phyloP scores from a whole-genome alignment of 495 filamentous ascomycete genomes.

The Hyaloscypha finlandica region DNA sequence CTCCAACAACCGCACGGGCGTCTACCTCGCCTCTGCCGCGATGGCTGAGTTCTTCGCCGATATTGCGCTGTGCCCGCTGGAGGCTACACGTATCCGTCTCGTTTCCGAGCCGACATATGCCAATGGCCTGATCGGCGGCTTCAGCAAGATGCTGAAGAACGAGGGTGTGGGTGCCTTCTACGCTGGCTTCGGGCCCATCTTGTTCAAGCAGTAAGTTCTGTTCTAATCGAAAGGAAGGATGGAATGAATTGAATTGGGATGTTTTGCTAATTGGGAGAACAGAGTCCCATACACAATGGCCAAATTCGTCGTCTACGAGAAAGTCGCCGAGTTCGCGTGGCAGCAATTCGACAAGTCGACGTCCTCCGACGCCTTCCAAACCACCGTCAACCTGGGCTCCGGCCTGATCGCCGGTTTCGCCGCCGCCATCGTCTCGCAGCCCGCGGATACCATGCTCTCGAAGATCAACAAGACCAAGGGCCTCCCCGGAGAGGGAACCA shows the following conservation, averaged over 20 bases:
- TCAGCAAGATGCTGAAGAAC: slow-evolving; percentile 79
- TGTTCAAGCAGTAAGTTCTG: slow-evolving; percentile 88
- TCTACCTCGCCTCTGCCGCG: slow-evolving; percentile 86
- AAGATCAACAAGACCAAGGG: slow-evolving; percentile 99
- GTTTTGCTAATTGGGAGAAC: background rate
- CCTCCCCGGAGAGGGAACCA: slow-evolving; percentile 91
- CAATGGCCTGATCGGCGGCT: slow-evolving; percentile 76
- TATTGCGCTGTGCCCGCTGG: slow-evolving; percentile 90
- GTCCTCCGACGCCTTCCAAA: slow-evolving; percentile 74
- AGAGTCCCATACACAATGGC: slow-evolving; percentile 99
- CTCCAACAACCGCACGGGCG: slow-evolving; percentile 80
- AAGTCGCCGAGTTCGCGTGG: slow-evolving; percentile 84
- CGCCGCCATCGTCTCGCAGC: slow-evolving; percentile 93
- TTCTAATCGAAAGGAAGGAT: background rate
- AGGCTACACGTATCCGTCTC: slow-evolving; percentile 94
- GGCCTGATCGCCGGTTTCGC: slow-evolving; percentile 98
- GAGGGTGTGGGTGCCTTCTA: slow-evolving; percentile 92
- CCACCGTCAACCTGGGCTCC: slow-evolving; percentile 87
- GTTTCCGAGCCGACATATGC: slow-evolving; percentile 89
- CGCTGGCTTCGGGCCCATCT: slow-evolving; percentile 89
- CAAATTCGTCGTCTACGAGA: slow-evolving; percentile 99
- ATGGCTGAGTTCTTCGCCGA: slow-evolving; percentile 91
- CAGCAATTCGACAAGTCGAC: slow-evolving; percentile 71
- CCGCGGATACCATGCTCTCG: slow-evolving; percentile 97
- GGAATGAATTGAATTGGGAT: too few relatives aligned